A percentile compares a stretch with the other conserved stretches of the same genome.
Evolutionary conservation across 139 green algal genomes (phyloP).

Genomic region (Chlamydomonas urium): DNA sequence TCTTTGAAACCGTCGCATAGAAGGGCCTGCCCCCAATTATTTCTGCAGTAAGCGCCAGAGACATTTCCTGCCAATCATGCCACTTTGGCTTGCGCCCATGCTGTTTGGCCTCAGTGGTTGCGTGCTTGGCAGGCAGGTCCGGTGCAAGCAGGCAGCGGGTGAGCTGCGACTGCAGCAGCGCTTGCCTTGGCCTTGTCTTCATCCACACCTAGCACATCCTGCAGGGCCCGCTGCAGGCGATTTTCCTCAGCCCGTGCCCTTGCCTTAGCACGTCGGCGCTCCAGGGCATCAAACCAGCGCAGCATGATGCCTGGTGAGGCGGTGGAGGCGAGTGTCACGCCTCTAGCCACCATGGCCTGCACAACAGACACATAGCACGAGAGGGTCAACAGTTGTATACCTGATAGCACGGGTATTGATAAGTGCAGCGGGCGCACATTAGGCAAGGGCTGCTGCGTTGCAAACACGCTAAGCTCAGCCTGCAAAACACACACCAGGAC

Average conservation of each 20-base stretch:
- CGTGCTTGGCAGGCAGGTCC: too few relatives aligned
- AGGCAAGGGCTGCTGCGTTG: neutral
- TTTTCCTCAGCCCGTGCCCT: neutral
- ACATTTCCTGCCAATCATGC: too few relatives aligned
- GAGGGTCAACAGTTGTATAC: neutral
- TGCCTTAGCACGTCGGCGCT: neutral
- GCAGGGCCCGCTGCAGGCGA: neutral
- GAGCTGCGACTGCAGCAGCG: neutral
- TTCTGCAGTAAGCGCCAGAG: too few relatives aligned
- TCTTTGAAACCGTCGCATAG: too few relatives aligned
- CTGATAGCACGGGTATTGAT: neutral
- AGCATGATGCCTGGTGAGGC: neutral
- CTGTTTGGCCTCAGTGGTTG: too few relatives aligned
- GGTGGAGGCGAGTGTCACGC: neutral
- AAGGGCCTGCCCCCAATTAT: too few relatives aligned
- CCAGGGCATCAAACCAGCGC: neutral
- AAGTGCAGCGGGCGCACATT: neutral
- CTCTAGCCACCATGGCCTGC: neutral
- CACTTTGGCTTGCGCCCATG: too few relatives aligned
- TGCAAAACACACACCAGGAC: neutral
- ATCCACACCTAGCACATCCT: neutral
- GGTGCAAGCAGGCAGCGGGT: too few relatives aligned
- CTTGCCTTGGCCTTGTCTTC: neutral
- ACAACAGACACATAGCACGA: neutral
- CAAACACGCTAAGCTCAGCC: neutral